Percentiles rank a stretch among this genome's conserved stretches.
Evolutionary conservation across 2,329 filamentous ascomycete genomes (phyloP).

Genomic region (Berkeleyomyces basicola): DNA sequence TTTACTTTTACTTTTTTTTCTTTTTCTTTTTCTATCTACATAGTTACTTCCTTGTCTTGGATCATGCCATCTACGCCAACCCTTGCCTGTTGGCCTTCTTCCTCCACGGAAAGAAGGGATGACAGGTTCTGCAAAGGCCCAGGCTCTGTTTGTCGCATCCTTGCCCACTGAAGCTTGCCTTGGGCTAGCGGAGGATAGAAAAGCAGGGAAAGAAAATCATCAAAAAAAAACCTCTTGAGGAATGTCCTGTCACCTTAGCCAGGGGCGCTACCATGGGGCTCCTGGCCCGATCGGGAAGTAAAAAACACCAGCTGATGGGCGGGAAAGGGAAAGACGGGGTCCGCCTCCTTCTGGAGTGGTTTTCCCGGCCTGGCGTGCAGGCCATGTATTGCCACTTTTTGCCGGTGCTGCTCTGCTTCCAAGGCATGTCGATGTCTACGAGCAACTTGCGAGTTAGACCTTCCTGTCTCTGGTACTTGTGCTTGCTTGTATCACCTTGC

Average conservation of each 20-base stretch:
- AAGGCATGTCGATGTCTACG: not conserved
- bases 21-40: not conserved
- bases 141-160: not conserved
- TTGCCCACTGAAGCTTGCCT: not conserved
- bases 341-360: not conserved
- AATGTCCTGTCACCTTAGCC: not conserved
- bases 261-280: not conserved
- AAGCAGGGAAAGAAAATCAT: not conserved
- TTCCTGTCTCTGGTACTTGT: not conserved
- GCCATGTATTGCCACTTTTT: not conserved
- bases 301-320: not conserved
- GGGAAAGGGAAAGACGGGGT: not conserved
- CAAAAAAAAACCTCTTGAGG: not conserved
- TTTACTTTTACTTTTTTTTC: not conserved
- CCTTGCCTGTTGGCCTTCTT: not conserved
- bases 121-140: not conserved
- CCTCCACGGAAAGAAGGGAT: constrained; percentile 1
- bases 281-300: not conserved
- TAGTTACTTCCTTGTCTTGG: too few relatives aligned
- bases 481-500: not conserved
- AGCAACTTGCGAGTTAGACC: not conserved
- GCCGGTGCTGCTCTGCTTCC: not conserved
- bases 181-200: not conserved
- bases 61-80: not conserved
- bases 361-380: not conserved